Conservation (phyloP, 306 rosid species). For the Gastrolobium villosum region DNA sequence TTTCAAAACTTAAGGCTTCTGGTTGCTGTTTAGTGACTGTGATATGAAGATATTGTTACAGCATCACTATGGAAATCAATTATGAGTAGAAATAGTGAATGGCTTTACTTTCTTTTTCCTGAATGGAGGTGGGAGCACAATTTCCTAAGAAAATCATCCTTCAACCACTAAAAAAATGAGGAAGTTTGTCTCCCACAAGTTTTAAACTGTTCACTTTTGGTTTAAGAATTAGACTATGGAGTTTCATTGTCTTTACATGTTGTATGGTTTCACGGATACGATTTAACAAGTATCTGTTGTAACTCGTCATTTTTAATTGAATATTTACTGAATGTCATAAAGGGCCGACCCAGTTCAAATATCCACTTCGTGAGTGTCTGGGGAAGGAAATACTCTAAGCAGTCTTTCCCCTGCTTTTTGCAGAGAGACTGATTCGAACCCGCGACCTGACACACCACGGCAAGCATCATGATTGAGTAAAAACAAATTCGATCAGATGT, state of each 20-base stretch:
- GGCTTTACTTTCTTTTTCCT: constrained; percentile 17
- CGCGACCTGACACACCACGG: too few species aligned
- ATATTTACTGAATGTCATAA: too few species aligned
- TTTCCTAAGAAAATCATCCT: neutral
- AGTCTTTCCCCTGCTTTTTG: too few species aligned
- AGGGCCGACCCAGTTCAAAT: too few species aligned
- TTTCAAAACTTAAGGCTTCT: constrained; percentile 34
- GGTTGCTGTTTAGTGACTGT: constrained; percentile 20
- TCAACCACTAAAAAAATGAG: too few species aligned
- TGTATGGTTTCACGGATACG: constrained; percentile 21
- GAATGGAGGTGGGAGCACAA: constrained; percentile 26
- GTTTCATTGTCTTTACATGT: neutral
- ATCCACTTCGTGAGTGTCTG: too few species aligned
- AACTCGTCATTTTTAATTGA: neutral
- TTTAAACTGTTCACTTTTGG: neutral
- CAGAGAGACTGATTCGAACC: too few species aligned
- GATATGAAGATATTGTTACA: constrained; percentile 11
- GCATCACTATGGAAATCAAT: constrained; percentile 22
- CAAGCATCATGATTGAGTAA: too few species aligned
- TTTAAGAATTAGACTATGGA: too few species aligned
- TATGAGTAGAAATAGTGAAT: constrained; percentile 28
- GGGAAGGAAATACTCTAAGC: too few species aligned
- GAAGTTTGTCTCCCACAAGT: neutral
- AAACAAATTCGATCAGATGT: too few species aligned
- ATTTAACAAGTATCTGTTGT: constrained; percentile 23